Evolutionary conservation across 2,329 filamentous ascomycete species (phyloP), one percentile per base, ranked within the genome.

Genomic region (Fusarium sp.): DNA sequence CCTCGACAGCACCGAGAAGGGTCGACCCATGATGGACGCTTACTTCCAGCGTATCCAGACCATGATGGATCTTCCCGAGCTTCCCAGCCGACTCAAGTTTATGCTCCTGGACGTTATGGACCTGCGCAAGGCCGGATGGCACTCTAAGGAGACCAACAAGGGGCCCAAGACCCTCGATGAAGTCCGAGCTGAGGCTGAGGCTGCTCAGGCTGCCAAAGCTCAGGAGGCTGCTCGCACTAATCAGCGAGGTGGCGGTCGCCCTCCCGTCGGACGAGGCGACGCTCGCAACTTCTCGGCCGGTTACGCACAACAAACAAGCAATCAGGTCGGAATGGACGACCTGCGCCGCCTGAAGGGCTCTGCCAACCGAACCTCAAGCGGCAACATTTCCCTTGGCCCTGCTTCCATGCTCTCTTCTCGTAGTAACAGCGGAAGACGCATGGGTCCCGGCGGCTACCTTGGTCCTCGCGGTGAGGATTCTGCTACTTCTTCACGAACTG

Each of bases 61-160:
- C 77, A 95, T 97, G 88, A 88, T 95, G 68, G 91, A 95, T 32
- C 91, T 94, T 69, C 92, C 92, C 18, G 92, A 93, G 38, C 88
- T 99, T 30, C 92, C 92, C 57, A 98, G 95, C 84, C 92, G 96
- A 87, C 88, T 98, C 77, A 91, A 90, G 81, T 99, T 98, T 85
- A 98, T 99, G 96, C 89, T 99, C 70, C 91, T 98, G 91, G 96
- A 99, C 81, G 90, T 98, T 62, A 82, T 97, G 65, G 96, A 99
- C 82, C 87, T 99, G 74, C 92, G 96, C 76, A 90, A 84, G 80
- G 86, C 87, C 59, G 87, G 89, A 81, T 99, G 96, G 96, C 84
- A 89, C 70, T 95, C 94, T 65, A 98, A 98, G 88, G 94, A 97
- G 81, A 85, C 87, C 61, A 93, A 95, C 85, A 98, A 98, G 87